Conservation (phyloP, 768 basidiomycete genomes). For the Tulasnella sp. region DNA sequence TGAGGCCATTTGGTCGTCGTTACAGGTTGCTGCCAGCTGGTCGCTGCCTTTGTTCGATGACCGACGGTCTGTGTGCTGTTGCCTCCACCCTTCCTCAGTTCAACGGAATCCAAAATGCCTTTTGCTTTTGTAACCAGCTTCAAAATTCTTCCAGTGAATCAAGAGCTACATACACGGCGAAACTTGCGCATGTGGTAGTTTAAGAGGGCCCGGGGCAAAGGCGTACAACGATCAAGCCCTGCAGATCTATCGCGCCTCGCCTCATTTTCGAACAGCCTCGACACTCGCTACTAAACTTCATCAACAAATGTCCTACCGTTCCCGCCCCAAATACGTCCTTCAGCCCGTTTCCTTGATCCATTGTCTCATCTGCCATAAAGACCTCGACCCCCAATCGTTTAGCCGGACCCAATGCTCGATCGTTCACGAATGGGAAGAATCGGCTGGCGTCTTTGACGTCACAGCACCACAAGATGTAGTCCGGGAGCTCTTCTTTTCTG, state of each 20-base stretch:
- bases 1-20: not conserved
- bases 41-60: not conserved
- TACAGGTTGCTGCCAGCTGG: not conserved
- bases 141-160: not conserved
- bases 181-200: not conserved
- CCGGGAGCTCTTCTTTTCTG: constrained; percentile 1
- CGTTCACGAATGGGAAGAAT: not conserved
- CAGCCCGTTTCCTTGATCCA: not conserved
- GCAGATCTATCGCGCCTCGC: not conserved
- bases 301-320: not conserved
- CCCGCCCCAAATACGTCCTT: not conserved
- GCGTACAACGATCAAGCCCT: too few species aligned
- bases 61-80: not conserved
- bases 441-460: not conserved
- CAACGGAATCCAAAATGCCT: not conserved
- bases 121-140: not conserved
- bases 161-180: not conserved
- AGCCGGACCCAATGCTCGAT: not conserved
- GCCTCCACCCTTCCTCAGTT: not conserved
- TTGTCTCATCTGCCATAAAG: not conserved
- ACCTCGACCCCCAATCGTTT: not conserved
- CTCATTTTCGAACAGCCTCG: not conserved
- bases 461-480: not conserved
- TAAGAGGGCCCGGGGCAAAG: not conserved
- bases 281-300: not conserved